Percentiles rank a stretch among this genome's conserved stretches.
Evolutionary conservation across 495 filamentous ascomycete species (phyloP).

Genomic region (Podospora appendiculata): DNA sequence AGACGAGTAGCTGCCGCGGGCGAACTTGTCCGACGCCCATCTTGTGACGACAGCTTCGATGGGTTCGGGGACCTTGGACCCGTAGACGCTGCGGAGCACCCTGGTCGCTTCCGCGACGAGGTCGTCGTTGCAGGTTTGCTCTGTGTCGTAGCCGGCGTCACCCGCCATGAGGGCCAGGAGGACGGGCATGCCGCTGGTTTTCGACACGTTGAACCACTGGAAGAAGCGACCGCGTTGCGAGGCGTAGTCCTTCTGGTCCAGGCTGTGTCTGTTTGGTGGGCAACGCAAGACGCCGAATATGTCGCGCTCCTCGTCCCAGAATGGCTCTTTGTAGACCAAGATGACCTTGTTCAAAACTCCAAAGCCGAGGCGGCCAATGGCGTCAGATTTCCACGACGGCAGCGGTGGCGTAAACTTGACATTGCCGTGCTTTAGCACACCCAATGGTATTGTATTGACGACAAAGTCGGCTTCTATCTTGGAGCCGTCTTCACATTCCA

Average conservation of each 20-base stretch:
- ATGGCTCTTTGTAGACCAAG: slow-evolving; percentile 78
- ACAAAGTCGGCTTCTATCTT: slow-evolving; percentile 74
- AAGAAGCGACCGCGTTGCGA: slow-evolving; percentile 74
- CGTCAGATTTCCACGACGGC: slow-evolving; percentile 74
- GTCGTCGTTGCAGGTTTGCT: slow-evolving; percentile 61
- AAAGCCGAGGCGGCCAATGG: slow-evolving; percentile 84
- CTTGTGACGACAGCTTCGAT: slow-evolving; percentile 87
- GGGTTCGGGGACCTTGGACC: slow-evolving; percentile 54
- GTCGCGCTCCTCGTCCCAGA: slow-evolving; percentile 88
- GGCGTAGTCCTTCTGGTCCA: slow-evolving; percentile 46
- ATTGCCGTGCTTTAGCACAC: slow-evolving; percentile 71
- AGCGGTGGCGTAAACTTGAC: slow-evolving; percentile 77
- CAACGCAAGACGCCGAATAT: slow-evolving; percentile 89
- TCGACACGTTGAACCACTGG: slow-evolving; percentile 92
- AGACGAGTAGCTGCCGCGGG: slow-evolving; percentile 88
- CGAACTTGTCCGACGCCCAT: slow-evolving; percentile 85
- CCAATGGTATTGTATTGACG: slow-evolving; percentile 81
- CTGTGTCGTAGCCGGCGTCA: slow-evolving; percentile 83
- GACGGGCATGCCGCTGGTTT: slow-evolving; percentile 78
- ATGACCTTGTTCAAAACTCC: slow-evolving; percentile 94
- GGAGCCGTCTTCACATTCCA: slow-evolving; percentile 76
- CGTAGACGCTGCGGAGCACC: slow-evolving; percentile 59
- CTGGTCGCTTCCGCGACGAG: slow-evolving; percentile 72
- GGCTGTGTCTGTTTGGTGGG: slow-evolving; percentile 43
- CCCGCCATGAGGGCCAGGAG: slow-evolving; percentile 94